Conservation (phyloP, 345 rosid species). For the Populus ilicifolia region DNA sequence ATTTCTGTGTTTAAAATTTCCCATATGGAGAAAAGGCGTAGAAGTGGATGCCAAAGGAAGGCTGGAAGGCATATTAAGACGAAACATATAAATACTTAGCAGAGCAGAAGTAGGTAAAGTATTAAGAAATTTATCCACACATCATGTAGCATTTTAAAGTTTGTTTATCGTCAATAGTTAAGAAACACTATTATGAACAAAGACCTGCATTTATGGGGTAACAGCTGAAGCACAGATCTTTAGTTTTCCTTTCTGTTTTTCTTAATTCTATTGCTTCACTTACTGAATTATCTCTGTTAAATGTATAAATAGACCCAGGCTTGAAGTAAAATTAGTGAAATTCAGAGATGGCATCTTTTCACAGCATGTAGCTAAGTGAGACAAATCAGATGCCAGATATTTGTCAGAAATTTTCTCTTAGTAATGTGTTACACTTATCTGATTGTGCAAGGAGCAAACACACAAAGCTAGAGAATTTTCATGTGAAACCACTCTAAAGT, state of each 20-base stretch:
- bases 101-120: neutral
- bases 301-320: neutral
- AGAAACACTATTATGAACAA: neutral
- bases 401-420: neutral
- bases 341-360: neutral
- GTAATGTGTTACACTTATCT: neutral
- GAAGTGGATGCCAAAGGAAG: neutral
- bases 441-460: neutral
- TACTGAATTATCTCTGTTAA: neutral
- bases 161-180: neutral
- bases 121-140: neutral
- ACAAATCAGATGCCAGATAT: neutral
- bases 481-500: neutral
- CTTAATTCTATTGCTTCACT: neutral
- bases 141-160: neutral
- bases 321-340: neutral
- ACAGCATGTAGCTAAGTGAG: neutral
- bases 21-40: neutral
- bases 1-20: neutral
- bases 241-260: neutral
- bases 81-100: neutral
- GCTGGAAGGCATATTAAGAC: neutral
- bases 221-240: neutral
- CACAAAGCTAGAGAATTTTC: neutral
- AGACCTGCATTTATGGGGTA: neutral